Evolutionary conservation across 2,329 filamentous ascomycete genomes (phyloP).

Genomic region (Curvularia hawaiiensis): DNA sequence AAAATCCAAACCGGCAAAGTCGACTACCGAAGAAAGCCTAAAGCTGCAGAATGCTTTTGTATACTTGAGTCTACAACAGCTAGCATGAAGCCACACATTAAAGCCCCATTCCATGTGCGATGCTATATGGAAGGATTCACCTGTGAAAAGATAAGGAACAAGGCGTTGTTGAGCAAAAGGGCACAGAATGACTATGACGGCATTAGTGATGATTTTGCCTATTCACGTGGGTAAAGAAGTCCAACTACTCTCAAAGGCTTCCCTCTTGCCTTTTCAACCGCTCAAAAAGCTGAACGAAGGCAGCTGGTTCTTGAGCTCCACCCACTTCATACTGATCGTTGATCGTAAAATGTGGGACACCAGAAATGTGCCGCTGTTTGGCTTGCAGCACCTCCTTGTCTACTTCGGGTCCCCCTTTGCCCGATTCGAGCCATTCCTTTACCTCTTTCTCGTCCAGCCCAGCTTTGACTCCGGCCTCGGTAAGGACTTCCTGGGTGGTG

Average conservation of each 20-base stretch:
- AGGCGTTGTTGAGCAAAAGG: too few relatives aligned
- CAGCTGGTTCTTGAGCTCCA: constrained; percentile 72
- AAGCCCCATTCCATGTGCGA: neutral
- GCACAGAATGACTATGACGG: too few relatives aligned
- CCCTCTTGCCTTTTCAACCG: constrained; percentile 58
- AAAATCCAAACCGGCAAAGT: neutral
- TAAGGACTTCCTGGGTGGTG: constrained; percentile 48
- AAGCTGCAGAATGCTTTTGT: neutral
- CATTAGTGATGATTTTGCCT: neutral
- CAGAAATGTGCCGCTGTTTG: constrained; percentile 59
- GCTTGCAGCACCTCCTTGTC: constrained; percentile 55
- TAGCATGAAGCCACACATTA: neutral
- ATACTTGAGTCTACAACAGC: neutral
- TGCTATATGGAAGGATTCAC: neutral
- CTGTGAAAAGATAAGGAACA: neutral
- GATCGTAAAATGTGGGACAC: constrained; percentile 78
- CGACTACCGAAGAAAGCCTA: neutral
- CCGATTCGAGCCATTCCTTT: constrained; percentile 51
- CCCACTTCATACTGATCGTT: constrained; percentile 70
- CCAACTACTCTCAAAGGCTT: constrained; percentile 11
- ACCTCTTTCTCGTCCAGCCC: constrained; percentile 52
- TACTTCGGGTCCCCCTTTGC: constrained; percentile 52
- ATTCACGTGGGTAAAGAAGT: neutral
- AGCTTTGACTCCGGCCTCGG: constrained; percentile 50
- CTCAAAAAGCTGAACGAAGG: constrained; percentile 70